These are phyloP conservation scores for Panicum hallii DNA, from an alignment of 202 grass and related monocot genomes.

Conservation along the genomic window DNA sequence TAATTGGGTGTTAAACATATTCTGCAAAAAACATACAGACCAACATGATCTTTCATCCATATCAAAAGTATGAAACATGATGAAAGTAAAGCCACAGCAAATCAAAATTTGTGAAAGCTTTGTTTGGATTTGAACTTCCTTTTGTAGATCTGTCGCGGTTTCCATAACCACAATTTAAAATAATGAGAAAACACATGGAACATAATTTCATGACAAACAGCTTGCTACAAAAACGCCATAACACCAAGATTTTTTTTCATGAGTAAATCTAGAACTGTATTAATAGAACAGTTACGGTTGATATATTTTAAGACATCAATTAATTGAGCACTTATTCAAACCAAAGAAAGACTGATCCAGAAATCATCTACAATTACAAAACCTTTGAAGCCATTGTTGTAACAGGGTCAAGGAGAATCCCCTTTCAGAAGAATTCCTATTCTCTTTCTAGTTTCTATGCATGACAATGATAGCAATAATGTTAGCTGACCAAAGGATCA, in stretches of 20 bases:
- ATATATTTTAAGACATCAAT: neutral
- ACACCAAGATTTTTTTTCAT: neutral
- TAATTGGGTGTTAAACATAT: neutral
- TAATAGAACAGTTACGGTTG: neutral
- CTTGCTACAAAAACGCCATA: neutral
- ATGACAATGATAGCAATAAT: conserved; percentile 5
- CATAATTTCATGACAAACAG: neutral
- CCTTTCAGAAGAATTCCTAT: conserved; percentile 40
- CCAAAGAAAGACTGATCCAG: neutral
- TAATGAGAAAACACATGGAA: neutral
- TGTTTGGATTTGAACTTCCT: neutral
- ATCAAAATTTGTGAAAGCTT: neutral
- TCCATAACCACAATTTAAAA: neutral
- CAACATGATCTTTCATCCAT: too few species aligned
- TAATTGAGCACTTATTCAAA: neutral
- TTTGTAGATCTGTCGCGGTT: neutral
- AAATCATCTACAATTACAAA: conserved; percentile 10
- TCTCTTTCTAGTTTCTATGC: neutral
- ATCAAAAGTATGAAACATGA: neutral
- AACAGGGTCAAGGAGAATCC: conserved; percentile 22
- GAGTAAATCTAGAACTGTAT: neutral
- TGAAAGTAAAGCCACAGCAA: neutral
- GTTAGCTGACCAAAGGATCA: conserved; percentile 37
- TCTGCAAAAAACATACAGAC: neutral
- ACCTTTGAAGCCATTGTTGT: conserved; percentile 24